Conservation (phyloP, 495 filamentous ascomycete species). For the Neurospora sp. region DNA sequence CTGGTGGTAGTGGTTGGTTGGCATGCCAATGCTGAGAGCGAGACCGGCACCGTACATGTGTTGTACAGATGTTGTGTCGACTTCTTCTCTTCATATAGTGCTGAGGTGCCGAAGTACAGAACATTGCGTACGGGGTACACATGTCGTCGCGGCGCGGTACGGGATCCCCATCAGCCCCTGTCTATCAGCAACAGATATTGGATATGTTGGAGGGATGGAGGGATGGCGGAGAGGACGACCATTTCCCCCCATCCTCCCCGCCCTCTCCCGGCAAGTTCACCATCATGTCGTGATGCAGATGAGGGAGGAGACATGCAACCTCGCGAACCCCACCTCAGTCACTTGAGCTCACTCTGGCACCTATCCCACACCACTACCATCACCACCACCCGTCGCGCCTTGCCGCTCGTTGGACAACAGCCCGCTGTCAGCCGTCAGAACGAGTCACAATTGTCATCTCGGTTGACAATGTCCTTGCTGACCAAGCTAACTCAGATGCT, state of each 20-base stretch:
- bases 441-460: background rate
- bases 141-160: background rate
- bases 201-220: background rate
- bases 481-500: background rate
- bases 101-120: background rate
- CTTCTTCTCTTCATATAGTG: background rate
- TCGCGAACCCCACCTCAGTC: background rate
- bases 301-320: background rate
- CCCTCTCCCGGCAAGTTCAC: background rate
- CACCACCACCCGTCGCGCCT: background rate
- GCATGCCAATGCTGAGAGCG: background rate
- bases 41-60: background rate
- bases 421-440: background rate
- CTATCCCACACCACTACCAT: background rate
- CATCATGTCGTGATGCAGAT: background rate
- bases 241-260: background rate
- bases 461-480: background rate
- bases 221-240: background rate
- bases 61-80: background rate
- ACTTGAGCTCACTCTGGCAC: background rate
- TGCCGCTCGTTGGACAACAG: background rate
- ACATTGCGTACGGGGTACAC: background rate
- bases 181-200: no score
- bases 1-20: background rate
- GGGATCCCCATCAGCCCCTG: no score